phyloP scores from a whole-genome alignment of 108 stramenopile genomes.

The Nannochloropsis oceanica region DNA sequence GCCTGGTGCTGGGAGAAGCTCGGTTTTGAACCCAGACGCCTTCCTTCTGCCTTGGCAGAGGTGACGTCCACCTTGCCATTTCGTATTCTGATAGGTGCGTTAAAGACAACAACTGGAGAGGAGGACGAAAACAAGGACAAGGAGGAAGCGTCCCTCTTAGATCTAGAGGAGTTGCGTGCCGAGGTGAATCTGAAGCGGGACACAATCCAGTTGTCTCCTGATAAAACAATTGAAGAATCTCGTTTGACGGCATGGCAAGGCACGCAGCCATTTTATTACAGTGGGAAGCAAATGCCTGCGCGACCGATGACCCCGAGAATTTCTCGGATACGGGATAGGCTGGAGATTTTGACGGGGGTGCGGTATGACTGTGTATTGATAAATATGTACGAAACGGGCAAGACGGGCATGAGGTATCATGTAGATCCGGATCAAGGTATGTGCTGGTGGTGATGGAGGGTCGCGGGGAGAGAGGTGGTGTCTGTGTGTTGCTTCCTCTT shows the following conservation, averaged over 20 bases:
- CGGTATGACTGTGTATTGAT: not conserved
- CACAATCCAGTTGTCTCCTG: not conserved
- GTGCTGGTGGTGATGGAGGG: too few relatives aligned
- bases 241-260: not conserved
- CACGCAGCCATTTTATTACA: not conserved
- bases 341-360: not conserved
- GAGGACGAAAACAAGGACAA: not conserved
- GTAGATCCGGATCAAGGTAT: not conserved
- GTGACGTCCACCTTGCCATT: not conserved
- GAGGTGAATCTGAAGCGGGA: not conserved
- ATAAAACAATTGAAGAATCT: not conserved
- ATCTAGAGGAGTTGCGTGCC: not conserved
- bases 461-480: too few relatives aligned
- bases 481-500: too few relatives aligned
- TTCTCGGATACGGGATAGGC: not conserved
- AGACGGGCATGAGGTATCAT: not conserved
- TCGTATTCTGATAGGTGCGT: not conserved
- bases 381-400: not conserved
- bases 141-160: not conserved
- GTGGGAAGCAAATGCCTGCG: not conserved
- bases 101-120: not conserved
- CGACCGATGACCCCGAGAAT: not conserved
- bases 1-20: not conserved
- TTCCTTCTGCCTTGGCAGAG: not conserved
- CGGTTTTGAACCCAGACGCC: not conserved